Conservation (phyloP, 306 rosid genomes). For the Vigna trinervia region DNA sequence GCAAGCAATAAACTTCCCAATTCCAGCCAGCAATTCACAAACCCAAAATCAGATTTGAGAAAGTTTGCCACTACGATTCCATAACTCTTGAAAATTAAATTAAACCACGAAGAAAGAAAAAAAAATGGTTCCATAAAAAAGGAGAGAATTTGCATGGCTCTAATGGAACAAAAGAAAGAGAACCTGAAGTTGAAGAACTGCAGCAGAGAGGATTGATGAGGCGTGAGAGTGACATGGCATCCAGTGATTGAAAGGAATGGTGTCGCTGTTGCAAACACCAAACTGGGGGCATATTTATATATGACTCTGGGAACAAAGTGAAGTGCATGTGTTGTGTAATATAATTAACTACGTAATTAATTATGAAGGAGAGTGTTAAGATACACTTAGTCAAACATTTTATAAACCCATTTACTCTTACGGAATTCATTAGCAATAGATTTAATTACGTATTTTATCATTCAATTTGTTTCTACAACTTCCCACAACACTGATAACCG, state of each 20-base stretch:
- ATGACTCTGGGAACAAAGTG: not conserved
- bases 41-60: not conserved
- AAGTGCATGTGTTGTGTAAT: not conserved
- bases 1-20: not conserved
- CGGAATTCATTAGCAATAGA: too few relatives aligned
- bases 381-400: too few relatives aligned
- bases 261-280: not conserved
- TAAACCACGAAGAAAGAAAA: not conserved
- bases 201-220: conserved; percentile 35
- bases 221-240: conserved; percentile 47
- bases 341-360: too few relatives aligned
- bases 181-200: conserved; percentile 50
- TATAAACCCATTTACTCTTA: too few relatives aligned
- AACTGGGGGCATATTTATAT: not conserved
- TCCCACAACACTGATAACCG: too few relatives aligned
- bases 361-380: too few relatives aligned
- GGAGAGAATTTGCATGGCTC: conserved; percentile 4
- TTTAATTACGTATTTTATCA: too few relatives aligned
- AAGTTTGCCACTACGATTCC: not conserved
- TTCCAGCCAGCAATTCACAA: not conserved
- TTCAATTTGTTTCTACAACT: too few relatives aligned
- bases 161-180: not conserved
- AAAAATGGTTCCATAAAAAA: not conserved
- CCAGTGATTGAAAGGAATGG: conserved; percentile 1
- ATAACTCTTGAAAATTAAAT: not conserved